These are phyloP conservation scores for Dichomitus squalens DNA, from an alignment of 1,284 basidiomycete species.

Conservation along the genomic window DNA sequence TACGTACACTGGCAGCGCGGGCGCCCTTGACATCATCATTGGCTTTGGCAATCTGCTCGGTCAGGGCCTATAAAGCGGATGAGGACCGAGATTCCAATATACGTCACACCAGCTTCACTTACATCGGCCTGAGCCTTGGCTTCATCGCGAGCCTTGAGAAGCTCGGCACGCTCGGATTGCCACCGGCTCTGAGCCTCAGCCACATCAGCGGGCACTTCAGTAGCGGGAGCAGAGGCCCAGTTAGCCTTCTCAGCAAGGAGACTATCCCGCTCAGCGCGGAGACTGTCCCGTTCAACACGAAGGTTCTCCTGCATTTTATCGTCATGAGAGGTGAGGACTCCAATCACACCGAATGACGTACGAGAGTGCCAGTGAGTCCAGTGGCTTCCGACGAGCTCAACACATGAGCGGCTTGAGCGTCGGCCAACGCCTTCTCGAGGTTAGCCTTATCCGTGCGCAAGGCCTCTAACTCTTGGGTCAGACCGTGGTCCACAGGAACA, in stretches of 20 bases:
- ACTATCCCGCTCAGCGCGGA: constrained; percentile 63
- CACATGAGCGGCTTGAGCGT: constrained; percentile 37
- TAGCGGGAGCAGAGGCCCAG: constrained; percentile 39
- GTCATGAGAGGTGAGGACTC: not conserved
- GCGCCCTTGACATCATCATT: constrained; percentile 48
- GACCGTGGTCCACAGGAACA: constrained; percentile 24
- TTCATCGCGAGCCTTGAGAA: constrained; percentile 61
- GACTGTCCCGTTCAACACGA: constrained; percentile 58
- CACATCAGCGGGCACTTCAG: constrained; percentile 29
- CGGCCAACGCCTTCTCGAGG: constrained; percentile 43
- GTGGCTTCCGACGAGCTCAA: constrained; percentile 11
- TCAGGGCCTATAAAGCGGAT: constrained; percentile 39
- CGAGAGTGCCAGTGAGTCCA: constrained; percentile 37
- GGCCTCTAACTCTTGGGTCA: constrained; percentile 40
- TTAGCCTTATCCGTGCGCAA: constrained; percentile 45
- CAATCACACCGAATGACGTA: constrained; percentile 35
- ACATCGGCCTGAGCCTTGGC: constrained; percentile 60
- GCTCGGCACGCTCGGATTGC: constrained; percentile 60
- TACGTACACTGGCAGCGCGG: constrained; percentile 38
- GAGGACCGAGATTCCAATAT: not conserved
- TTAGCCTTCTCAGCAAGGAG: constrained; percentile 61
- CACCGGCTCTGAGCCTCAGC: constrained; percentile 42
- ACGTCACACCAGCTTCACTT: constrained; percentile 5
- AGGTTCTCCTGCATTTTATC: constrained; percentile 46
- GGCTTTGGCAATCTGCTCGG: constrained; percentile 49